Conservation (phyloP, 2,329 filamentous ascomycete species). For the Hypoxylon sp. region DNA sequence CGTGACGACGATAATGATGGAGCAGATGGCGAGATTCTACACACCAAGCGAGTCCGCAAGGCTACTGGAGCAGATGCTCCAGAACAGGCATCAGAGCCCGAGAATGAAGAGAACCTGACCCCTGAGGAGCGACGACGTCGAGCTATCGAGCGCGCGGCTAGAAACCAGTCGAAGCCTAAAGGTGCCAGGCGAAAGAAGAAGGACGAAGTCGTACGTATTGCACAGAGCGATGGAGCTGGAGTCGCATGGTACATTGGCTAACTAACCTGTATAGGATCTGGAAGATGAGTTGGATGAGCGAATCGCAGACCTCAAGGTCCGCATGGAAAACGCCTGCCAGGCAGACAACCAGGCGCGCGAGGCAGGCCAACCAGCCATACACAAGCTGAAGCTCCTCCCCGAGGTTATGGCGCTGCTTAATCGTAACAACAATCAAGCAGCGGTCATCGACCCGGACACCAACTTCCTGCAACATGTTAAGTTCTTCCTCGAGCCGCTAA, state of each 20-base stretch:
- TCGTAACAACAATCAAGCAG: slow-evolving; percentile 86
- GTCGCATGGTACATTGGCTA: not conserved
- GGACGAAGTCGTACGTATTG: slow-evolving; percentile 82
- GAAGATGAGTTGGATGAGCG: slow-evolving; percentile 92
- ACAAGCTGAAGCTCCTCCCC: slow-evolving; percentile 94
- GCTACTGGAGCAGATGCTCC: slow-evolving; percentile 59
- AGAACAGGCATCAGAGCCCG: slow-evolving; percentile 70
- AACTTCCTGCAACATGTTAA: slow-evolving; percentile 95
- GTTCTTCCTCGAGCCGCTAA: slow-evolving; percentile 96
- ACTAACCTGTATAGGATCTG: slow-evolving; percentile 73
- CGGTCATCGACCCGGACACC: slow-evolving; percentile 92
- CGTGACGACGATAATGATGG: slow-evolving; percentile 68
- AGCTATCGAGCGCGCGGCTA: slow-evolving; percentile 88
- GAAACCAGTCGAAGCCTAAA: slow-evolving; percentile 88
- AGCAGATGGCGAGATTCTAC: slow-evolving; percentile 60
- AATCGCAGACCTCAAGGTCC: slow-evolving; percentile 87
- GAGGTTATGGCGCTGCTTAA: slow-evolving; percentile 91
- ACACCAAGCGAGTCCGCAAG: slow-evolving; percentile 65
- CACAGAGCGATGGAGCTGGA: not conserved
- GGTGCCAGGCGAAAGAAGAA: slow-evolving; percentile 82
- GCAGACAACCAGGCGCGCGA: slow-evolving; percentile 87
- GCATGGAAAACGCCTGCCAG: slow-evolving; percentile 92
- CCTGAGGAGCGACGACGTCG: slow-evolving; percentile 87
- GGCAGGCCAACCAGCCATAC: slow-evolving; percentile 83
- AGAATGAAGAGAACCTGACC: slow-evolving; percentile 83